phyloP scores from a whole-genome alignment of 345 rosid species.

The Nephelium lappaceum region DNA sequence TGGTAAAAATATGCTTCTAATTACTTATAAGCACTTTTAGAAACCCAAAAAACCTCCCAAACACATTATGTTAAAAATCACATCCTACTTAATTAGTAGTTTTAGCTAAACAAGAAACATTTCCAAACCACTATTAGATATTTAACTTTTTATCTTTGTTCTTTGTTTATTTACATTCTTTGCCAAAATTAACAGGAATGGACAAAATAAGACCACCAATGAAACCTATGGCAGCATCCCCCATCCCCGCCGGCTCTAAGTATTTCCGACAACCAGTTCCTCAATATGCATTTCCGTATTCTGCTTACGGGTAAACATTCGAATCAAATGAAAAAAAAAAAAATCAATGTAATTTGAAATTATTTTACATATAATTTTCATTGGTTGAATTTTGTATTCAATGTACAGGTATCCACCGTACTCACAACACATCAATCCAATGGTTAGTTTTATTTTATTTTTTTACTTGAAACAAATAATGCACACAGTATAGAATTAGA shows the following conservation, averaged over 20 bases:
- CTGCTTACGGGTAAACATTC: slow-evolving; percentile 34
- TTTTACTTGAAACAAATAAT: neutral
- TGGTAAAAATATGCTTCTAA: neutral
- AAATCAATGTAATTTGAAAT: neutral
- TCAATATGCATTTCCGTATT: slow-evolving; percentile 32
- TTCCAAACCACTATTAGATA: too few relatives aligned
- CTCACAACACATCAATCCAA: slow-evolving; percentile 20
- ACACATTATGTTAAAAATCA: too few relatives aligned
- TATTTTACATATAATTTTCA: neutral
- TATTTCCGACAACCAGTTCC: slow-evolving; percentile 26
- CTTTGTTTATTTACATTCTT: neutral
- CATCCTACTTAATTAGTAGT: too few relatives aligned
- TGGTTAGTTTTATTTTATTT: slow-evolving; percentile 22
- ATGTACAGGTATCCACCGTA: slow-evolving; percentile 33
- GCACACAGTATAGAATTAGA: neutral
- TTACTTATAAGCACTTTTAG: neutral
- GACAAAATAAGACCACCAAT: slow-evolving; percentile 24
- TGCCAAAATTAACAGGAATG: slow-evolving; percentile 7
- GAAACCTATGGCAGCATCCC: slow-evolving; percentile 17
- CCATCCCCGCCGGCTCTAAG: neutral
- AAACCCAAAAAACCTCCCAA: neutral
- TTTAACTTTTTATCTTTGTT: too few relatives aligned
- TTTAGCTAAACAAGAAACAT: neutral
- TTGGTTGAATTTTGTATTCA: slow-evolving; percentile 7
- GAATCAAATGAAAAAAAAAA: neutral